Evolutionary conservation across 2,329 filamentous ascomycete species (phyloP).

Genomic region (Colletotrichum euphorbiae): DNA sequence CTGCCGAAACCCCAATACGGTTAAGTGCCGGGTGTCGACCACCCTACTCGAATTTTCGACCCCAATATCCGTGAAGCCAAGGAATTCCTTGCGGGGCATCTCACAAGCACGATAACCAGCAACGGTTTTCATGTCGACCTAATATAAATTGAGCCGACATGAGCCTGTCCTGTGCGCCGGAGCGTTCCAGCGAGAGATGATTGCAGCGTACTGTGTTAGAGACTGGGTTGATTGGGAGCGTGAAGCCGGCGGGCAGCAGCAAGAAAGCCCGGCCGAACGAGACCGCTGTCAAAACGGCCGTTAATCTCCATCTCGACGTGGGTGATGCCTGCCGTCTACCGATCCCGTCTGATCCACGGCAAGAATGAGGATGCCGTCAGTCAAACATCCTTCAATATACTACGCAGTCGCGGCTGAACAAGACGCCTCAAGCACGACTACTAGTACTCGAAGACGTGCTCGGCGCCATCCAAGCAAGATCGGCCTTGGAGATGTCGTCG

Average conservation of each 20-base stretch:
- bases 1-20: conserved; percentile 4
- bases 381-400: neutral
- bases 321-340: neutral
- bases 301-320: conserved; percentile 12
- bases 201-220: neutral
- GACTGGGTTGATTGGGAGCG: conserved; percentile 1
- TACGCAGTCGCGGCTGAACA: neutral
- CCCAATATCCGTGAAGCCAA: conserved; percentile 28
- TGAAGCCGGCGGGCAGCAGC: neutral
- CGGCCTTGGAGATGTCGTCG: neutral
- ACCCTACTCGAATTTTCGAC: conserved; percentile 27
- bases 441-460: conserved; percentile 23
- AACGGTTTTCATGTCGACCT: conserved; percentile 21
- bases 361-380: neutral
- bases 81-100: conserved; percentile 27
- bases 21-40: conserved; percentile 22
- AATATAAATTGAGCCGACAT: conserved; percentile 15
- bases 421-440: conserved; percentile 8
- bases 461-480: conserved; percentile 13
- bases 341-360: conserved; percentile 4
- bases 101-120: conserved; percentile 29
- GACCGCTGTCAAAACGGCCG: neutral
- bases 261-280: conserved; percentile 4
- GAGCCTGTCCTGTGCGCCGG: conserved; percentile 11
- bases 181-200: neutral